Percentiles rank a stretch among this genome's conserved stretches.
Evolutionary conservation across 352 stramenopile species (phyloP).

Genomic region (Pythium guiyangense): DNA sequence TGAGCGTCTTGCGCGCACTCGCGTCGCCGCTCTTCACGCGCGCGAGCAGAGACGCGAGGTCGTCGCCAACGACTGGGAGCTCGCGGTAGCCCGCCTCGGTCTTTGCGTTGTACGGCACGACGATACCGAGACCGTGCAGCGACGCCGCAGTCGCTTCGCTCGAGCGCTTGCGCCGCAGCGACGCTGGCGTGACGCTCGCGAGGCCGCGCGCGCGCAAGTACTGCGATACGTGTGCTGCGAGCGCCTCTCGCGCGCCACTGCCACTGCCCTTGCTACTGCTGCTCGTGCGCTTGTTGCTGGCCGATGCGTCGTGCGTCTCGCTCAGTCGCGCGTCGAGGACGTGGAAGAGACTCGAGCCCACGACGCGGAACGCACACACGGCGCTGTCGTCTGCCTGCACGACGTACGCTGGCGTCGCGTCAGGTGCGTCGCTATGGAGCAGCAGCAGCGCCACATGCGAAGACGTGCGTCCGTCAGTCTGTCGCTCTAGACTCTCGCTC

Average conservation of each 20-base stretch:
- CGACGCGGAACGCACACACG: constrained; percentile 32
- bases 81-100: constrained; percentile 52
- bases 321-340: constrained; percentile 23
- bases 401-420: constrained; percentile 33
- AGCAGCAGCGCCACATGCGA: no score
- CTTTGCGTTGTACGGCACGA: constrained; percentile 42
- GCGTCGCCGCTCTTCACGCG: constrained; percentile 21
- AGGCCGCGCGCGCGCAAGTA: background rate
- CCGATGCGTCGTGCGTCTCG: no score
- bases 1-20: constrained; percentile 27
- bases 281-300: no score
- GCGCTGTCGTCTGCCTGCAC: constrained; percentile 25
- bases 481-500: no score
- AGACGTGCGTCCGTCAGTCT: no score
- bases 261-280: background rate
- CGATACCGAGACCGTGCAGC: constrained; percentile 43
- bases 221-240: constrained; percentile 1
- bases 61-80: constrained; percentile 28
- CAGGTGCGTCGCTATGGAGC: constrained; percentile 42
- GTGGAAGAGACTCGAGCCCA: constrained; percentile 32
- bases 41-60: constrained; percentile 29
- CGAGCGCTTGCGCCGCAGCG: constrained; percentile 22
- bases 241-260: background rate
- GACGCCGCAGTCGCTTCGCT: constrained; percentile 29
- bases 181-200: constrained; percentile 6